These are phyloP conservation scores for Cantharellus anzutake DNA, from an alignment of 768 basidiomycete genomes.

Conservation along the genomic window DNA sequence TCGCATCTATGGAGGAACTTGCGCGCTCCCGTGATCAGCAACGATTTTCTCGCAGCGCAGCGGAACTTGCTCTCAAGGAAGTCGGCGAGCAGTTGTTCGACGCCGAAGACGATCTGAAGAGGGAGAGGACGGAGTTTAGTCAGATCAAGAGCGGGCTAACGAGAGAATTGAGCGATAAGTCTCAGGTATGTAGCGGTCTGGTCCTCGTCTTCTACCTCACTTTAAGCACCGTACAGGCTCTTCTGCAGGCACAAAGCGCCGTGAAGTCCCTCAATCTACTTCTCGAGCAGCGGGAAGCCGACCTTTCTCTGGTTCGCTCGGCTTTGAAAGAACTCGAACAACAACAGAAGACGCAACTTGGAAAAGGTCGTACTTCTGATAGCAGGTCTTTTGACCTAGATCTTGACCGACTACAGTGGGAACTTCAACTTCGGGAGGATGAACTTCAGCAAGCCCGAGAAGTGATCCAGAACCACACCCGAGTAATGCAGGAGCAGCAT, in stretches of 20 bases:
- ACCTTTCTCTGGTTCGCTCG: slow-evolving; percentile 51
- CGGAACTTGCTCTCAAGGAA: slow-evolving; percentile 15
- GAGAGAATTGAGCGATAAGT: slow-evolving; percentile 12
- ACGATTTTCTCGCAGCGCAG: slow-evolving; percentile 33
- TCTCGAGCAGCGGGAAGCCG: slow-evolving; percentile 52
- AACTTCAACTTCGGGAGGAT: slow-evolving; percentile 61
- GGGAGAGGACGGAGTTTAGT: slow-evolving; percentile 8
- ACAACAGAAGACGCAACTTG: slow-evolving; percentile 50
- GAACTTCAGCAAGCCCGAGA: slow-evolving; percentile 52
- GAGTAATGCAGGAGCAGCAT: slow-evolving; percentile 47
- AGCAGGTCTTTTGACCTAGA: slow-evolving; percentile 80
- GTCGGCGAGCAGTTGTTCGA: neutral
- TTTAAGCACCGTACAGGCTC: neutral
- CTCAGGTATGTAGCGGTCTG: slow-evolving; percentile 5
- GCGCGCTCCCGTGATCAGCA: slow-evolving; percentile 38
- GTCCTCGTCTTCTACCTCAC: slow-evolving; percentile 4
- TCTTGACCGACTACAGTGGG: slow-evolving; percentile 66
- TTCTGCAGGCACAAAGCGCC: neutral
- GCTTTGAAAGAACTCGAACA: slow-evolving; percentile 53
- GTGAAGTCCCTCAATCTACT: slow-evolving; percentile 16
- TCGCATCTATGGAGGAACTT: slow-evolving; percentile 51
- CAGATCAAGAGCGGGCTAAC: slow-evolving; percentile 1
- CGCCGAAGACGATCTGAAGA: neutral
- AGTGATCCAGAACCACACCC: slow-evolving; percentile 50
- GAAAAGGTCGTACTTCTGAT: slow-evolving; percentile 69